Evolutionary conservation across 148 eudicot species (phyloP).

Genomic region (Fallopia convolvulus): DNA sequence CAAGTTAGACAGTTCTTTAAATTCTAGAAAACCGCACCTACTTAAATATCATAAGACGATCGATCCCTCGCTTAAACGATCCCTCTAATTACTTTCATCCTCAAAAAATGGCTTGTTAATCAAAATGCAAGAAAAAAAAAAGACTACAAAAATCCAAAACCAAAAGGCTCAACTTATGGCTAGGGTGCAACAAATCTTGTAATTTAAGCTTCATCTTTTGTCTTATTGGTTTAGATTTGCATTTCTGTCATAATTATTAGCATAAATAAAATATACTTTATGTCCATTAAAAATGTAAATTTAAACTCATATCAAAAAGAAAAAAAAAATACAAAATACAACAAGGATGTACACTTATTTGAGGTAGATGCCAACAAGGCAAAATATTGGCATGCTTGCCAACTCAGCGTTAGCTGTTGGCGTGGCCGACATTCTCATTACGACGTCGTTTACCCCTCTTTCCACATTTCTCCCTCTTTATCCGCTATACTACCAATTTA

Average conservation of each 20-base stretch:
- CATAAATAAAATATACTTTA: neutral
- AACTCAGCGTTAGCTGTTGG: conserved; percentile 1
- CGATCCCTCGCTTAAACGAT: too few relatives aligned
- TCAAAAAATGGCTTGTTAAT: too few relatives aligned
- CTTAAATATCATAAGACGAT: too few relatives aligned
- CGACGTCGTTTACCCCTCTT: neutral
- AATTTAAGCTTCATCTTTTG: neutral
- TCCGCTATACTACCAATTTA: neutral
- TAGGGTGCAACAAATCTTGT: neutral
- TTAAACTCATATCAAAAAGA: neutral
- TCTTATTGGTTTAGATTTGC: neutral
- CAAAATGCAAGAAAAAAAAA: neutral
- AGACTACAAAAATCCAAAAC: neutral
- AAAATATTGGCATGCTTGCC: neutral
- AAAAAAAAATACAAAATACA: neutral
- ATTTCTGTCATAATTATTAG: neutral
- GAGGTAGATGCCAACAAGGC: neutral
- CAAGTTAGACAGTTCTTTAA: too few relatives aligned
- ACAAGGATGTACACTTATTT: neutral
- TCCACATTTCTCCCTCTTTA: neutral
- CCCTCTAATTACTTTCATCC: too few relatives aligned
- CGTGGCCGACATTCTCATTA: conserved; percentile 9
- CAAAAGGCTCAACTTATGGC: neutral
- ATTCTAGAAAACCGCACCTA: too few relatives aligned
- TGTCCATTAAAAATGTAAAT: neutral